phyloP scores from a whole-genome alignment of 768 basidiomycete genomes.

The Suillus clintonianus region DNA sequence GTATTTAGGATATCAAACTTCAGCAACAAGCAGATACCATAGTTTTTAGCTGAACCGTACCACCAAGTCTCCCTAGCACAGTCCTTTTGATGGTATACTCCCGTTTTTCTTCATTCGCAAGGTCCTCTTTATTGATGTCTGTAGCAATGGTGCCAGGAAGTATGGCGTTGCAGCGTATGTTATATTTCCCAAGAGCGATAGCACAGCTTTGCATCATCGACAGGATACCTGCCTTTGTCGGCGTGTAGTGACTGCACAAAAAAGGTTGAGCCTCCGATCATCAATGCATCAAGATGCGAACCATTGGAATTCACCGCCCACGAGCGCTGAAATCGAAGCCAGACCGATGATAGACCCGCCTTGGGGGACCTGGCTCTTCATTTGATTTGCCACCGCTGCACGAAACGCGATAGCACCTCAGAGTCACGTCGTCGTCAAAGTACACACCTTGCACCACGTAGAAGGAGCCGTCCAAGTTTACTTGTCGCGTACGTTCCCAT shows the following conservation, averaged over 20 bases:
- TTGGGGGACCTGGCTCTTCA: slow-evolving; percentile 66
- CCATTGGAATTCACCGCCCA: slow-evolving; percentile 75
- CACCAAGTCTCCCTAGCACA: slow-evolving; percentile 65
- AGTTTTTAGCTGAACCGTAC: slow-evolving; percentile 24
- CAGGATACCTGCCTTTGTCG: slow-evolving; percentile 78
- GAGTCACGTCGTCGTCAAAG: not conserved
- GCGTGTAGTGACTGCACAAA: slow-evolving; percentile 63
- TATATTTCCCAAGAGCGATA: slow-evolving; percentile 74
- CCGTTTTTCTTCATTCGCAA: slow-evolving; percentile 58
- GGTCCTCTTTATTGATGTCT: slow-evolving; percentile 76
- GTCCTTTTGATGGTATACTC: slow-evolving; percentile 66
- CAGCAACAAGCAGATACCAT: not conserved
- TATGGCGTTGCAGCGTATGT: slow-evolving; percentile 70
- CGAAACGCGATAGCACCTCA: slow-evolving; percentile 7
- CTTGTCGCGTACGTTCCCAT: slow-evolving; percentile 48
- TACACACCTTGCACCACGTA: slow-evolving; percentile 61
- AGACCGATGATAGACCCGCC: slow-evolving; percentile 77
- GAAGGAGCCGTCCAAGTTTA: slow-evolving; percentile 79
- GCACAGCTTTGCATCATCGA: slow-evolving; percentile 82
- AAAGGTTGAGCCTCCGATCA: not conserved
- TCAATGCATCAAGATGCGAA: slow-evolving; percentile 22
- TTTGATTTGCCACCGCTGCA: slow-evolving; percentile 69
- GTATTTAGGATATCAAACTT: not conserved
- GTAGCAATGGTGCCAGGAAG: slow-evolving; percentile 81
- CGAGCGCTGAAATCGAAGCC: slow-evolving; percentile 77